Conservation (phyloP, 106 monocot species). For the Dendrobium officinale region DNA sequence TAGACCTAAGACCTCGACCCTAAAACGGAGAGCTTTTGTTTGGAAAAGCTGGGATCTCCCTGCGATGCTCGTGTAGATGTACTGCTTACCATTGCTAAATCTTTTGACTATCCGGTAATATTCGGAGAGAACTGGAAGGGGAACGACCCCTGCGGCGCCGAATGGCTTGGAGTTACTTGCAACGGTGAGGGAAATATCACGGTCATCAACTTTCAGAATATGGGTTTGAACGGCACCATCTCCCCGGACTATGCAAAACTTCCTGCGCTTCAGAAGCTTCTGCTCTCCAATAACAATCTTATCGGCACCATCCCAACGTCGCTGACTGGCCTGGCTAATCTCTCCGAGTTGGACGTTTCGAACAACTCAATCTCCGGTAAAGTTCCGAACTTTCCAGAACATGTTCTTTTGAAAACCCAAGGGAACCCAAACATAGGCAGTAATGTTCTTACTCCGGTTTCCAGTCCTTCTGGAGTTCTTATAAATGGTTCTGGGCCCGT, state of each 20-base stretch:
- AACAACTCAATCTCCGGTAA: constrained; percentile 34
- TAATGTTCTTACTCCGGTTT: neutral
- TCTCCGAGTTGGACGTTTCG: constrained; percentile 52
- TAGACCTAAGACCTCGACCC: constrained; percentile 37
- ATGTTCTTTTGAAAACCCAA: constrained; percentile 26
- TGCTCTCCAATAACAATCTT: constrained; percentile 46
- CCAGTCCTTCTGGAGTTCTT: neutral
- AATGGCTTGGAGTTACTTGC: constrained; percentile 51
- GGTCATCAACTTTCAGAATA: constrained; percentile 43
- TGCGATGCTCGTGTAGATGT: constrained; percentile 43
- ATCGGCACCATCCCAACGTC: constrained; percentile 38
- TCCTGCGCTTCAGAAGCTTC: constrained; percentile 39
- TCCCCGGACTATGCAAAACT: constrained; percentile 36
- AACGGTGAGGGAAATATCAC: constrained; percentile 36
- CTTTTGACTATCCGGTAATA: constrained; percentile 35
- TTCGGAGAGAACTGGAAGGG: constrained; percentile 54
- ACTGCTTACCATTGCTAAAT: constrained; percentile 21
- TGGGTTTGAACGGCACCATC: constrained; percentile 43
- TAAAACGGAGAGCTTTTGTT: constrained; percentile 47
- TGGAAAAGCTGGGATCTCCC: constrained; percentile 14
- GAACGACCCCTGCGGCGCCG: constrained; percentile 46
- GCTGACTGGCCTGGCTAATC: constrained; percentile 18
- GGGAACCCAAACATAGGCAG: constrained; percentile 47
- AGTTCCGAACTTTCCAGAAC: constrained; percentile 32
- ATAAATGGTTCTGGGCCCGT: neutral